Evolutionary conservation across 164 flowering plant species (phyloP).

Genomic region (Chloranthus sessilifolius): DNA sequence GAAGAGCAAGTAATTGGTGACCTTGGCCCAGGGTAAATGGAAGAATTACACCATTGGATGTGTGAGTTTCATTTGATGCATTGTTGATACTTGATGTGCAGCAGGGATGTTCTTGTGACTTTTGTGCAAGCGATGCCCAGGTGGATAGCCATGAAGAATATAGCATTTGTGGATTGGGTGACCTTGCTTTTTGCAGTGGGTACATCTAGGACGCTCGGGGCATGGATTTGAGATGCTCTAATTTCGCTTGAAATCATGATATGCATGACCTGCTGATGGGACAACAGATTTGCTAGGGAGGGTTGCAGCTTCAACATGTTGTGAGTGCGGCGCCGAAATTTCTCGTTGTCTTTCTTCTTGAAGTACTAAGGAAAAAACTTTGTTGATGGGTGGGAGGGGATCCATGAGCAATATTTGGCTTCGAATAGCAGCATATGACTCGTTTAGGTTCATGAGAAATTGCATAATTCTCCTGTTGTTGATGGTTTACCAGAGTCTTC

Average conservation of each 20-base stretch:
- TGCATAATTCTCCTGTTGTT: background rate
- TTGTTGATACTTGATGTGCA: background rate
- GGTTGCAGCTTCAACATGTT: no score
- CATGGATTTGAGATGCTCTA: background rate
- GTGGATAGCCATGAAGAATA: constrained; percentile 8
- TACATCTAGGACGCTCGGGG: background rate
- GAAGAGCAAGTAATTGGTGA: background rate
- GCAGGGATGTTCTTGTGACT: background rate
- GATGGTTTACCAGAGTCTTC: background rate
- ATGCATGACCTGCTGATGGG: background rate
- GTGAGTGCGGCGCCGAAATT: background rate
- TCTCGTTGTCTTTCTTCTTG: constrained; percentile 2
- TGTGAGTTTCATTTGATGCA: background rate
- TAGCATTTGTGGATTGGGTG: background rate
- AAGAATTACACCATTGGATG: no score
- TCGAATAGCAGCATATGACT: background rate
- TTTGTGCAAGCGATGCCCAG: background rate
- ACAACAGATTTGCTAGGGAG: no score
- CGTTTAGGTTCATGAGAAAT: constrained; percentile 4
- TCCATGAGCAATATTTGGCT: background rate
- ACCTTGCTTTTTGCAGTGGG: background rate
- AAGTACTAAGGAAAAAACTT: background rate
- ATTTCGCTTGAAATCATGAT: background rate
- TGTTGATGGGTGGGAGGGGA: background rate
- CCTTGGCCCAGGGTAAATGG: constrained; percentile 6